Evolutionary conservation across 306 rosid species (phyloP), one percentile per base, ranked within the genome.

Genomic region (Vigna nakashimae): DNA sequence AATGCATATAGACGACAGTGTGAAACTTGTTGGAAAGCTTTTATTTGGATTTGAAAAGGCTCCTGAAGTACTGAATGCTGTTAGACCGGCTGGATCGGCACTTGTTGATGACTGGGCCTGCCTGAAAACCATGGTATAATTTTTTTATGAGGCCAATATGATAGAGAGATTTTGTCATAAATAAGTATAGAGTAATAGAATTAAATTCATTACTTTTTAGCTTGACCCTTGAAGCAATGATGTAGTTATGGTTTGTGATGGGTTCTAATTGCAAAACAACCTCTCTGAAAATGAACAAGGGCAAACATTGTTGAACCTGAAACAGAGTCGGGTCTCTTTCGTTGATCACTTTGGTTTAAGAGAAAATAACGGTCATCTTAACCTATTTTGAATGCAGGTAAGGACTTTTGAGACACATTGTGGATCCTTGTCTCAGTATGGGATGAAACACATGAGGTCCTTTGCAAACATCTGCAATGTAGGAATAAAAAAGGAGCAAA

Each of bases 381-480:
- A 64, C 55, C 46, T 17, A 5, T 52, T 60, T 9, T 62, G 2
- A 48, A 72, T 79, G 75, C 84, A 96, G 99, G 99, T 96, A 69
- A 85, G 96, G 79, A 87, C 86, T 84, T 96, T 87, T 74, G 99
- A 96, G 97, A 88, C 94, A 40, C 81, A 84, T 22, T 96, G 99
- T 28, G 99, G 98, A 86, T 87, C 97, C 14, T 80, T 96, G 36
- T 96, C 99, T 56, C 97, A 96, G 51, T 96, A 96, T 55, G 99
- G 99, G 57, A 92, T 96, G 98, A 96, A 96, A 64, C 96, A 92
- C 74, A 92, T 92, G 99, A 80, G 98, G 51, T 90, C 99, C 66
- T 86, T 96, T 24, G 98, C 96, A 30, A 96, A 92, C 90, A 77
- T 96, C 73, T 92, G 99, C 90, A 96, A 96, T 24, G 93, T 91